A percentile compares a stretch with the other conserved stretches of the same genome.
Evolutionary conservation across 78 protist species (phyloP).

Genomic region (Tieghemostelium lacteum): DNA sequence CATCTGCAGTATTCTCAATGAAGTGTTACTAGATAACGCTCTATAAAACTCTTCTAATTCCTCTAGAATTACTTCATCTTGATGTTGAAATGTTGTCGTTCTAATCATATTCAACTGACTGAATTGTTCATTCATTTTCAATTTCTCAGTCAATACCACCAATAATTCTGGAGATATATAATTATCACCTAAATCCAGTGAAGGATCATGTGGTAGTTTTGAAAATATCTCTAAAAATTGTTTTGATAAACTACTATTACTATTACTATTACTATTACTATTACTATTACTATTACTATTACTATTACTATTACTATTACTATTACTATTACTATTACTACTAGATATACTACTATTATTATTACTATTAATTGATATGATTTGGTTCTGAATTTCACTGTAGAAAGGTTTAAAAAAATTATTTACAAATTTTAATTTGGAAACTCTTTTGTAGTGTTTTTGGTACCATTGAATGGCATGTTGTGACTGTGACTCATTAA

Average conservation of each 20-base stretch:
- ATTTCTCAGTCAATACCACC: not conserved
- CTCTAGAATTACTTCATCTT: too few relatives aligned
- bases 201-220: conserved; percentile 14
- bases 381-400: too few relatives aligned
- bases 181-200: conserved; percentile 23
- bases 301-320: too few relatives aligned
- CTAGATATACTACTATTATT: too few relatives aligned
- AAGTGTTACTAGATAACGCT: not conserved
- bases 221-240: conserved; percentile 3
- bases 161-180: not conserved
- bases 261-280: too few relatives aligned
- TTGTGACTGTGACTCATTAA: conserved; percentile 12
- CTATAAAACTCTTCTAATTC: not conserved
- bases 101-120: not conserved
- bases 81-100: not conserved
- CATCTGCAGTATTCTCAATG: not conserved
- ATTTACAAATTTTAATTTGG: conserved; percentile 31
- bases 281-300: too few relatives aligned
- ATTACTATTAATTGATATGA: too few relatives aligned
- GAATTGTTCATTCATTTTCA: not conserved
- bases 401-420: conserved; percentile 15
- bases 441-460: conserved; percentile 1
- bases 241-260: not conserved
- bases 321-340: too few relatives aligned
- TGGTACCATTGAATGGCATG: conserved; percentile 1